Percentiles rank a stretch among this genome's conserved stretches.
Conservation (phyloP, 2,329 filamentous ascomycete species). For the Trichoderma guizhouense region DNA sequence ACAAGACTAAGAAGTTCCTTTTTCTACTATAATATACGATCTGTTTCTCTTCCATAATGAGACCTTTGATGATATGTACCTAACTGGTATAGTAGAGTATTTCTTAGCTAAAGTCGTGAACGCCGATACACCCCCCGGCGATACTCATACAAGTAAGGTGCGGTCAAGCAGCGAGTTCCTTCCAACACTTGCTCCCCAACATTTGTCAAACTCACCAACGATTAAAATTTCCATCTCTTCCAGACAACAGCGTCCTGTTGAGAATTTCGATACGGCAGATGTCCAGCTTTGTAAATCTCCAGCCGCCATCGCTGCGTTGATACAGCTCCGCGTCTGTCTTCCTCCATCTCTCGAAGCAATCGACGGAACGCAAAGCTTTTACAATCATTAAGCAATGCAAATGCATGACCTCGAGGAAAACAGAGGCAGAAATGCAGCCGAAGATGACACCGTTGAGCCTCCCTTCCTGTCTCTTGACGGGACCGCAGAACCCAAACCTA, state of each 20-base stretch:
- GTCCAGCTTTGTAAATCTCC: too few species aligned
- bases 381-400: neutral
- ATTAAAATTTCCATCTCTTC: neutral
- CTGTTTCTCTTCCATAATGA: too few species aligned
- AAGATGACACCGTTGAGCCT: neutral
- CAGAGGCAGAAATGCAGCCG: neutral
- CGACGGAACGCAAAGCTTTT: neutral
- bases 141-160: neutral
- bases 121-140: rapidly evolving
- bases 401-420: neutral
- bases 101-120: neutral
- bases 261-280: neutral
- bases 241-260: neutral
- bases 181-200: neutral
- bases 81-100: too few species aligned
- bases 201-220: neutral
- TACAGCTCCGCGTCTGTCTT: neutral
- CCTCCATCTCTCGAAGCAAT: neutral
- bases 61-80: too few species aligned
- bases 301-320: neutral
- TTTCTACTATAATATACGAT: too few species aligned
- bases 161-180: neutral
- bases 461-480: neutral
- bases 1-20: too few species aligned
- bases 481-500: neutral